Percentiles rank a stretch among this genome's conserved stretches.
Evolutionary conservation across 176 grass and related monocot genomes (phyloP).

Genomic region (Oryza meridionalis): DNA sequence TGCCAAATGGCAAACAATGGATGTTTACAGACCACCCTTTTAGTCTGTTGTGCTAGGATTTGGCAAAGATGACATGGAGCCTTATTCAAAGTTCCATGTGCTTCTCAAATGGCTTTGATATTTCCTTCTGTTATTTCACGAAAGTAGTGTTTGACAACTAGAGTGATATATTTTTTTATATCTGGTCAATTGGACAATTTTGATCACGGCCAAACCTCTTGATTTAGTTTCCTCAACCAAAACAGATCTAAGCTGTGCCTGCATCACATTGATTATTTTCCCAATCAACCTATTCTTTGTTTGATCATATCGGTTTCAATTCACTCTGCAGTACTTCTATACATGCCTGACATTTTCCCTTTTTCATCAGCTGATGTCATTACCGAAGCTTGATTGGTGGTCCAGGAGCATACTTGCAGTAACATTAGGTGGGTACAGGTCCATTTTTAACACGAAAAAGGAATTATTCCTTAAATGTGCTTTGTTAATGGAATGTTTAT

Average conservation of each 20-base stretch:
- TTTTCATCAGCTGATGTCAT: conserved; percentile 55
- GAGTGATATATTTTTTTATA: neutral
- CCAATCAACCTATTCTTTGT: neutral
- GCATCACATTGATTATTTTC: neutral
- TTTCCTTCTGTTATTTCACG: neutral
- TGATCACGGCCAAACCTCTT: neutral
- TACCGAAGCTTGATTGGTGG: conserved; percentile 42
- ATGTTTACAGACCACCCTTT: neutral
- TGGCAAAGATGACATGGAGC: neutral
- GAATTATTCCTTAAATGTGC: neutral
- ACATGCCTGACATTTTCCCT: conserved; percentile 9
- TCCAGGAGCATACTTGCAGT: conserved; percentile 20
- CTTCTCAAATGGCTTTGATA: neutral
- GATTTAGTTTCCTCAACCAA: conserved; percentile 2
- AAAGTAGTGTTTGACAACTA: neutral
- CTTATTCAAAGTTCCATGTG: neutral
- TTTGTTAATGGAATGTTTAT: neutral
- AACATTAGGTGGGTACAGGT: conserved; percentile 25
- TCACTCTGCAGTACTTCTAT: neutral
- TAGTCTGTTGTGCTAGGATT: neutral
- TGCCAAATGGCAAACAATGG: conserved; percentile 12
- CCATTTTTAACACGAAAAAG: conserved; percentile 8
- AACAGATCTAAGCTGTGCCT: neutral
- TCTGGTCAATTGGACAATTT: neutral
- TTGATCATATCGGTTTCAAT: neutral